Conservation (phyloP, 2,329 filamentous ascomycete species). For the Aspergillus awamori region DNA sequence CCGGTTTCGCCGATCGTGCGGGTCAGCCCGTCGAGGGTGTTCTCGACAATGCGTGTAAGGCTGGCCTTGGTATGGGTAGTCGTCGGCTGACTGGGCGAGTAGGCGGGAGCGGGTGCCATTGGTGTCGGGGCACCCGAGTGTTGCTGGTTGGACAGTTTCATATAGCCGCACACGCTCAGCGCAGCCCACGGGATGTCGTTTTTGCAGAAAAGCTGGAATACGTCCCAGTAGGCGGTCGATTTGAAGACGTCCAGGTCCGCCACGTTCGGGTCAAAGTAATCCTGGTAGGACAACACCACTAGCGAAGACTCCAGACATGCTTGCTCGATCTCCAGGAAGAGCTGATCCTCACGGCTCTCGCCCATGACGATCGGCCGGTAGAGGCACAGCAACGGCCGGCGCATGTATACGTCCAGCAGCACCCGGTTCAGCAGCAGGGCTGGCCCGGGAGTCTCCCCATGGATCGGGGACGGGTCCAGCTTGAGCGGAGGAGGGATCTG, state of each 20-base stretch:
- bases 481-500: conserved; percentile 15
- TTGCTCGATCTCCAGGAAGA: conserved; percentile 25
- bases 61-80: conserved; percentile 26
- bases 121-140: background rate
- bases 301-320: conserved; percentile 31
- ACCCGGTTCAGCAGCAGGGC: conserved; percentile 23
- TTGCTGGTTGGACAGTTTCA: conserved; percentile 23
- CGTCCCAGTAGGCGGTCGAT: conserved; percentile 28
- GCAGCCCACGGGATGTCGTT: conserved; percentile 36
- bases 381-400: conserved; percentile 35
- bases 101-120: background rate
- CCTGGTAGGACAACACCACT: conserved; percentile 33
- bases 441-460: background rate
- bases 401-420: conserved; percentile 32
- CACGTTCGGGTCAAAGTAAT: conserved; percentile 36
- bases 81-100: background rate
- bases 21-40: conserved; percentile 32
- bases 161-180: conserved; percentile 34
- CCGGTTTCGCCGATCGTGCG: conserved; percentile 31
- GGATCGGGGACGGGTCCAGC: background rate
- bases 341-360: conserved; percentile 14
- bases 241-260: conserved; percentile 30
- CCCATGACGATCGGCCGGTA: conserved; percentile 29
- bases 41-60: conserved; percentile 32
- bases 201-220: conserved; percentile 34